Base-by-base conservation (phyloP, 2,329 filamentous ascomycete species). In the Fusarium dlaminii region DNA sequence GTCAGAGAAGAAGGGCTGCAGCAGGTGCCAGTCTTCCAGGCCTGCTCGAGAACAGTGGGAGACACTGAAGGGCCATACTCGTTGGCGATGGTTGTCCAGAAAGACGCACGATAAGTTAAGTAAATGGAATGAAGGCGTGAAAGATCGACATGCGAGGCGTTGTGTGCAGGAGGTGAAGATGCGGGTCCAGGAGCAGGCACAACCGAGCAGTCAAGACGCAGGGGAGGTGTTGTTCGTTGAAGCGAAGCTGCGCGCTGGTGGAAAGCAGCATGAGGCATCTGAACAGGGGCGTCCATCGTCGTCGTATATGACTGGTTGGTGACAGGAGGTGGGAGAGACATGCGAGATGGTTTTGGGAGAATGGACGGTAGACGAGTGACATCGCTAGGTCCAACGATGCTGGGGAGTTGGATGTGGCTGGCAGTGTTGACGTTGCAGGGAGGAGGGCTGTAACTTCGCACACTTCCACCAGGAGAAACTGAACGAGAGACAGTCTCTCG, bases 61-160 rank as follows among this genome's bases (percentile, higher is more conserved):
- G 89, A 91, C 4, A 87, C 86, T 39, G 90, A 88, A 20, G 84
- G 81, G 60, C 92, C 92, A 78, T 95, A 95, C 77, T 94, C 92
- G 32, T 89, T 85, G 36, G 93, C 92, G 40, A 96, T 88, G 54
- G 89, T 87, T 39, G 88, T 86, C 93, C 93, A 96, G 84, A 96
- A 95, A 14, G 89, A 88, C 57, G 87, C 86, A 48, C 92, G 90
- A 82, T 94, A 92, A 13, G 88, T 85, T 59, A 90, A 88, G 82
- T 95, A 95, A 75, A 95, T 89, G 68, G 88, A 86, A 54, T 90
- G 88, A 30, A 96, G 90, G 54, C 92, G 91, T 34, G 87, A 84
- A 77, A 91, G 87, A 80, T 94, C 90, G 72, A 92, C 86, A 70
- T 87, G 85, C 69, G 85, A 80, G 51, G 82, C 77, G 20, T 78